Base-by-base conservation (phyloP, 2,329 filamentous ascomycete genomes). In the Westerdykella aurantiaca region DNA sequence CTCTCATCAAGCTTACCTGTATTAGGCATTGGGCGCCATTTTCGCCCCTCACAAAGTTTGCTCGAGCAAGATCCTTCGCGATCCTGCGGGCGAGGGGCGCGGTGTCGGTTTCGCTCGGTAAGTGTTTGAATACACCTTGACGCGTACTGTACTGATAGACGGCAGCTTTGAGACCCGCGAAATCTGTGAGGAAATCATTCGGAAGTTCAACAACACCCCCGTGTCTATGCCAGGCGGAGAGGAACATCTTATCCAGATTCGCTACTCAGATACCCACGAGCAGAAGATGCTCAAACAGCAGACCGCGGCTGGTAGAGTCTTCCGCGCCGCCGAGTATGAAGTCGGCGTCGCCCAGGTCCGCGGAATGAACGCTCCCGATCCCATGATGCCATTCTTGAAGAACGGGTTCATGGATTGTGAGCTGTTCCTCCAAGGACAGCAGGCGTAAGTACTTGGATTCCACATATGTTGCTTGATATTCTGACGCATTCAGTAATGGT, bases 51-150 rank as follows among this genome's bases (percentile, higher is more conserved):
- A 85, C 70, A 83, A 83, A 58, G 91, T 96, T 51, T 80, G 93
- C 63, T 97, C 91, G 2, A 90, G 88, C 76, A 90, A 94, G 72
- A 95, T 98, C 57, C 85, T 96, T 51, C 88, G 91, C 39, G 91
- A 97, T 67, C 82, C 80, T 57, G 85, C 90, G 66, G 93, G 90
- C 46, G 89, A 93, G 61, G 95, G 91, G 67, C 91, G 94, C 57
- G 91, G 94, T 55, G 93, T 98, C 64, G 93, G 93, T 31, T 98
- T 98, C 72, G 91, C 91, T 69, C 85, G 93, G 91, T 95, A 74
- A 61, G 79, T 65, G 43, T 29, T 39, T 18, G 43, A 16, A 13
- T 31, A 21, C 1, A 6, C 1, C 10, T 38, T 21, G 16, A 13
- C 21, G 13, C 13, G 14, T 9, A 5, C 23, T 7, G 14, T 43